A percentile compares a stretch with the other conserved stretches of the same genome.
Conservation (phyloP, 2,329 filamentous ascomycete species). For the Fusarium guadeloupense region DNA sequence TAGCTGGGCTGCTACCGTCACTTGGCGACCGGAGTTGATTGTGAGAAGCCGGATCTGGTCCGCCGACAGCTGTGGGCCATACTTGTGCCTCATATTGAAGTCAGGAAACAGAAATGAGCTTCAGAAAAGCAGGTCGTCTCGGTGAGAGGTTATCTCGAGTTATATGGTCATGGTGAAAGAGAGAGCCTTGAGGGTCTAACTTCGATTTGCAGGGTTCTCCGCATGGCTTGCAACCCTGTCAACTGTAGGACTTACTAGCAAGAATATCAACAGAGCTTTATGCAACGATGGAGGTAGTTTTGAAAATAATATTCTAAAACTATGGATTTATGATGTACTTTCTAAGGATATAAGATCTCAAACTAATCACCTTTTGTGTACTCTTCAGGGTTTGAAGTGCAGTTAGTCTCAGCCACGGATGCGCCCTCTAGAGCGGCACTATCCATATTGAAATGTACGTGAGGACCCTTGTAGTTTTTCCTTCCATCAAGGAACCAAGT, state of each 20-base stretch:
- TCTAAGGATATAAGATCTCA: too few species aligned
- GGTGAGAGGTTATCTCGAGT: background rate
- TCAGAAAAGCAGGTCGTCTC: background rate
- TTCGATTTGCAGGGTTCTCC: too few species aligned
- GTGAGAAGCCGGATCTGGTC: background rate
- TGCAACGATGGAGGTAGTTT: too few species aligned
- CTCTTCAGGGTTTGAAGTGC: constrained; percentile 27
- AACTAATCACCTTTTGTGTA: constrained; percentile 12
- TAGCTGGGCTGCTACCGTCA: background rate
- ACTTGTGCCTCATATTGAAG: background rate
- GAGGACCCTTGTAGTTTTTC: constrained; percentile 56
- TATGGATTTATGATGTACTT: too few species aligned
- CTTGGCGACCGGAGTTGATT: background rate
- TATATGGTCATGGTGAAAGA: too few species aligned
- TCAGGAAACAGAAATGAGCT: too few species aligned
- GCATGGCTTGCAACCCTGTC: too few species aligned
- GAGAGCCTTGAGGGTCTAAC: too few species aligned
- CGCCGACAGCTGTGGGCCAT: background rate
- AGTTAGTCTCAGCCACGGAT: constrained; percentile 31
- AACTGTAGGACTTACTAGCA: too few species aligned
- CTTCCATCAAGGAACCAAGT: constrained; percentile 61
- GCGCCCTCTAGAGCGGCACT: constrained; percentile 27
- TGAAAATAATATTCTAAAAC: background rate
- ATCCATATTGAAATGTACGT: constrained; percentile 34
- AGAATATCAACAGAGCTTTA: too few species aligned